Evolutionary conservation across 305 asterid genomes (phyloP), one percentile per base, ranked within the genome.

Genomic region (Ilex paraguariensis): DNA sequence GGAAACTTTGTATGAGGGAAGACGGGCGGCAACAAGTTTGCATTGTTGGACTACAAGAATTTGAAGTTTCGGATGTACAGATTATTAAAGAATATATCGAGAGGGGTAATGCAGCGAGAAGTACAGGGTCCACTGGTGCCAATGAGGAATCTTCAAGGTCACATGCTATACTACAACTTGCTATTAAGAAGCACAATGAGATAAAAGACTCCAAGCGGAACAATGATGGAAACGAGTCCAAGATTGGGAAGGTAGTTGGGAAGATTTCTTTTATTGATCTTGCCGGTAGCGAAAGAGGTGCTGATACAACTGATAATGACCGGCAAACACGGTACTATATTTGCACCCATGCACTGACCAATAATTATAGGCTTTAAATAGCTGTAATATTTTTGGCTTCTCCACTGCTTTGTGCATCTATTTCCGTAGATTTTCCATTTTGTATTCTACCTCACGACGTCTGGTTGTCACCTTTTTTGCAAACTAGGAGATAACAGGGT

Each of bases 201-300:
- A 32, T 56, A 12, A 56, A 31, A 32, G 60, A 56, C 4, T 9
- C 60, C 42, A 56, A 3, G 17, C n/a, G 60, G 16, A 56, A 56
- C 42, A 56, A 56, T 56, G 60, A 56, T 31, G 42, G 44, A 30
- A 56, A 56, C 28, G 60, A 56, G 44, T 30, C 60, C 60, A 56
- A 31, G 16, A 13, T 5, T 56, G 60, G 45, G 60, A 56, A 31
- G 42, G 17, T 56, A 28, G 60, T 56, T 10, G 60, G 60, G 13
- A 56, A 56, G 16, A 56, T 56, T 11, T 56, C 60, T 28, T 56
- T 56, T 32, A 56, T 56, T 56, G 60, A 56, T 31, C 56, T 95
- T 74, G 99, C 99, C 70, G 99, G 99, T 61, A 95, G 98, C 60
- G 99, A 95, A 79, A 87, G 98, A 76, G 99, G 98, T 66, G 99